Conservation (phyloP, 108 stramenopile genomes). For the Aurantiochytrium sp. region DNA sequence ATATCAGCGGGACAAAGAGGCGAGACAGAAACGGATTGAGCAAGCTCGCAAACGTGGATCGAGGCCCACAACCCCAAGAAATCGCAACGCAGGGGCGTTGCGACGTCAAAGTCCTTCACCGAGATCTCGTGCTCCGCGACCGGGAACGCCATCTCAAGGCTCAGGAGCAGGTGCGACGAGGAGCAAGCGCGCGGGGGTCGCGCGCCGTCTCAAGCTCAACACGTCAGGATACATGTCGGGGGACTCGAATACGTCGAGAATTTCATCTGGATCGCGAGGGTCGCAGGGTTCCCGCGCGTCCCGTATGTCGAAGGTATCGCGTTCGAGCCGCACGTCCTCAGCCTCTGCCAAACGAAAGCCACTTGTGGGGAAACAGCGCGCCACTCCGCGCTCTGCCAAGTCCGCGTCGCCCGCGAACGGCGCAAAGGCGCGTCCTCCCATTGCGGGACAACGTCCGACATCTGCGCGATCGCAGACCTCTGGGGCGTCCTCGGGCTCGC, state of each 20-base stretch:
- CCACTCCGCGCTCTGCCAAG: no score
- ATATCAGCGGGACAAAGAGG: conserved; percentile 18
- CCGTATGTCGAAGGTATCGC: not conserved
- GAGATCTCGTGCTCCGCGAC: not conserved
- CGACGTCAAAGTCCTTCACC: not conserved
- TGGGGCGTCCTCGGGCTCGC: no score
- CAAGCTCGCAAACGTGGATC: not conserved
- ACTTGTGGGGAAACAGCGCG: no score
- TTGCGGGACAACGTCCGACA: no score
- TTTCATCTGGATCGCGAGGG: not conserved
- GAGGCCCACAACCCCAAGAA: not conserved
- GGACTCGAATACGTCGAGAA: not conserved
- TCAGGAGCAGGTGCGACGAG: not conserved
- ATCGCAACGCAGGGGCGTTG: not conserved
- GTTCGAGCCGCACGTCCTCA: not conserved
- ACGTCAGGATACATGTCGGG: not conserved
- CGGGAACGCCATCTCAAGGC: not conserved
- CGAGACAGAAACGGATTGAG: not conserved
- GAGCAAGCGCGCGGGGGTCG: not conserved
- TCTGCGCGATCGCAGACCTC: no score
- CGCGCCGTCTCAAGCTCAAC: not conserved
- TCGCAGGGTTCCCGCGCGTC: not conserved
- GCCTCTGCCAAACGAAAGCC: not conserved
- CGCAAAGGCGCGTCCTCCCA: no score
- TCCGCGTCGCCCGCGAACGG: no score